phyloP scores from a whole-genome alignment of 2,329 filamentous ascomycete species.

The Venturia effusa region DNA sequence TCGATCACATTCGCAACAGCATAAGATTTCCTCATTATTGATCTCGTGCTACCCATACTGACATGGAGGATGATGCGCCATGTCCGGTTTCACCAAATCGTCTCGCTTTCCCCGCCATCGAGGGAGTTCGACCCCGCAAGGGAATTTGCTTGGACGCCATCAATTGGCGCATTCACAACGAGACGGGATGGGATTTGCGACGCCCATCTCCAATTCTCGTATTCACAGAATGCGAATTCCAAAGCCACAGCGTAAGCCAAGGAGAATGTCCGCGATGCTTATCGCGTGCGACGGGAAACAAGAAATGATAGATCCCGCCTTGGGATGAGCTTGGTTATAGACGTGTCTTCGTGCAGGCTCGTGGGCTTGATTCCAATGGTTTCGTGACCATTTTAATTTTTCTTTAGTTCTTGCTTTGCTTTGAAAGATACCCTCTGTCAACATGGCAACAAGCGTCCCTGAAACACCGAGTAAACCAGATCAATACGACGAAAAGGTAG shows the following conservation, averaged over 20 bases:
- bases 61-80: background rate
- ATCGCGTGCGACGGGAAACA: background rate
- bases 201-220: background rate
- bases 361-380: too few species aligned
- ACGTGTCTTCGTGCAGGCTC: too few species aligned
- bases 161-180: background rate
- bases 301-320: background rate
- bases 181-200: background rate
- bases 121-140: background rate
- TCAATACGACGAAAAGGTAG: background rate
- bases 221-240: background rate
- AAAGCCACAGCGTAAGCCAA: background rate
- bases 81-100: background rate
- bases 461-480: background rate
- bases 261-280: background rate
- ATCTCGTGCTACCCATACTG: background rate
- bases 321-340: background rate
- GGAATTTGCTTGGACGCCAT: background rate
- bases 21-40: background rate
- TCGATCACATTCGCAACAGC: background rate
- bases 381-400: too few species aligned
- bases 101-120: background rate
- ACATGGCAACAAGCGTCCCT: conserved; percentile 7
- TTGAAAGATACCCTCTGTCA: background rate
- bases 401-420: too few species aligned